Base-by-base conservation (phyloP, 176 grass and related monocot genomes). In the Cenchrus americanus region DNA sequence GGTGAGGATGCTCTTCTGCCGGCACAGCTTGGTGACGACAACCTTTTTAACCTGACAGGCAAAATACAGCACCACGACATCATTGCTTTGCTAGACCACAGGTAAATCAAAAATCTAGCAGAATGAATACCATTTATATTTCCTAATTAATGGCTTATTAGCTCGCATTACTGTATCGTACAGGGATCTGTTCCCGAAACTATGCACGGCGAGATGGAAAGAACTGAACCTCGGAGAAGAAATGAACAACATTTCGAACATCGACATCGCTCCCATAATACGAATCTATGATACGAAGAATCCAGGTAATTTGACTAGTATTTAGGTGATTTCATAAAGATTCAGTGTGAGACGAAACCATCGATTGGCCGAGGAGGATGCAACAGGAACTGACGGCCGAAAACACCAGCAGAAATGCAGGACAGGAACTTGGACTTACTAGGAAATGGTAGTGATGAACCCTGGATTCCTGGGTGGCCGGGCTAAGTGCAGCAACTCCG, bases 1-100 rank as follows among this genome's bases (percentile, higher is more conserved):
- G 8, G 92, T 91, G 34, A 94, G 74, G 78, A 94, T 78, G 92
- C 81, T 86, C 89, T 79, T 91, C 5, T 80, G 67, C 30, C 41
- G 51, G 81, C 88, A 94, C 52, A 94, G 69, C 43, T 80, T 69
- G 0, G 80, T 94, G 8, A 84, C 69, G 19, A 87, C 67, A 2
- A 40, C 52, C 30, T 22, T 76, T 32, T 8, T 58, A 21, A 76
- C 40, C 52, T 58, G 52, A 10, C 68, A 48, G 0, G 15, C 7
- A 19, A 63, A 63, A 46, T 43, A 70, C 8, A 68, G 37, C 7
- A 30, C 13, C 13, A 52, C 15, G 5, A 37, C 34, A 37, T 37
- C 34, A 37, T 37, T 37, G 34, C 34, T 37, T 37, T 37, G 34
- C 27, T 30, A 30, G 27, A 30, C 27, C 27, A 37, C 34, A 37